Percentiles rank a stretch among this genome's conserved stretches.
Conservation (phyloP, 2,329 filamentous ascomycete genomes). For the Cercospora zeina region DNA sequence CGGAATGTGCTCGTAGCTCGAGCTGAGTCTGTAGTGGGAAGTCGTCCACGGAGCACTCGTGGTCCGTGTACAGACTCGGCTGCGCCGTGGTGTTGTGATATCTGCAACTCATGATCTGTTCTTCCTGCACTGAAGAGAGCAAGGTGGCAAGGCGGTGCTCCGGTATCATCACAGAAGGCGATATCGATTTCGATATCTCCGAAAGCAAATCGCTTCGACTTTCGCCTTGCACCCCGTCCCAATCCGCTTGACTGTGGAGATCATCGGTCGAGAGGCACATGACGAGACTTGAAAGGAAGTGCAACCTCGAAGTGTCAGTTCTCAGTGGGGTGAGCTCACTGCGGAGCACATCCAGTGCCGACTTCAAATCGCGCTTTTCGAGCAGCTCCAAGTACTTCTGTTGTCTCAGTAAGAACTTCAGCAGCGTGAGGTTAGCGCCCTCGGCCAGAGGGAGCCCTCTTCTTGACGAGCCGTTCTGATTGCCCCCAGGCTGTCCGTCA, state of each 20-base stretch:
- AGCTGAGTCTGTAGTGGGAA: constrained; percentile 74
- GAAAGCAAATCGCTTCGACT: constrained; percentile 76
- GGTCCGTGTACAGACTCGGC: constrained; percentile 86
- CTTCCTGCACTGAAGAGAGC: constrained; percentile 78
- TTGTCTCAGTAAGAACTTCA: constrained; percentile 85
- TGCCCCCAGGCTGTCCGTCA: constrained; percentile 31
- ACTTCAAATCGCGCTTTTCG: constrained; percentile 70
- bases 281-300: constrained; percentile 74
- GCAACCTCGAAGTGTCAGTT: constrained; percentile 73
- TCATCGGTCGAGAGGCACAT: constrained; percentile 83
- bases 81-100: constrained; percentile 81
- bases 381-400: constrained; percentile 94
- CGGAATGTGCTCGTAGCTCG: constrained; percentile 70
- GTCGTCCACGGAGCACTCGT: constrained; percentile 73
- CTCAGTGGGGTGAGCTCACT: constrained; percentile 84
- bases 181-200: constrained; percentile 84
- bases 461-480: constrained; percentile 32
- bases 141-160: constrained; percentile 82
- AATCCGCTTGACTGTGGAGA: constrained; percentile 72
- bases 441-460: constrained; percentile 70
- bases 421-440: constrained; percentile 71
- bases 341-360: constrained; percentile 79
- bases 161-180: constrained; percentile 94
- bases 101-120: constrained; percentile 77
- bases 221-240: constrained; percentile 76